Base-by-base conservation (phyloP, 2,329 filamentous ascomycete genomes). In the Domatiomyces catenatus region DNA sequence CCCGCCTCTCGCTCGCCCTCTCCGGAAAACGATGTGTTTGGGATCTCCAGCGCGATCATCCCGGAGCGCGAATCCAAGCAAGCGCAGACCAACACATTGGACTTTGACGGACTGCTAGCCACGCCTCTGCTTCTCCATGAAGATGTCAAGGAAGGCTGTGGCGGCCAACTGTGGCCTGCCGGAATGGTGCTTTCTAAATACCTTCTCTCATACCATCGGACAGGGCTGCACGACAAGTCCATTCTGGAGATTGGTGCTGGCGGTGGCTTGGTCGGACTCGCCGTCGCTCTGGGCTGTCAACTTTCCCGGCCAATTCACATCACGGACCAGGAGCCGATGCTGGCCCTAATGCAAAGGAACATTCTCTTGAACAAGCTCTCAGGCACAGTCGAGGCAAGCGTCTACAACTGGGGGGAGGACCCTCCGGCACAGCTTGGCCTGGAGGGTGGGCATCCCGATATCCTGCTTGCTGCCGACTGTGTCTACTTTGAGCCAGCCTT, bases 401-500 rank as follows among this genome's bases (percentile, higher is more conserved):
- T 94, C 22, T 75, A 95, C 58, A 85, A 95, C 65, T 95, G 90
- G 90, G 75, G 74, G 17, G 62, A 67, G 28, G 61, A 70, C 15
- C 62, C 64, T 28, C 64, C 69, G 53, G 18, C 47, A 10, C 39
- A 20, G 6, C 46, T 51, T 12, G 22, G 18, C 5, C 18, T 26
- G 7, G 42, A n/a, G 50, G 15, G 44, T 8, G 28, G 42, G 18
- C 44, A 71, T 73, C 86, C 88, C 17, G 80, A 89, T 60, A 73
- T 94, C 50, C 81, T 98, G 50, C 75, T 96, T n/a, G 92, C 92
- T 2, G 90, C 89, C 42, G 92, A 96, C 66, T 96, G 90, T 68
- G 88, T 94, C 47, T 98, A 96, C 71, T 94, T 94, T 66, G 92
- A 96, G 67, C 88, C 90, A 2, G 86, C 92, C 1, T 96, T 96